Evolutionary conservation across 2,329 filamentous ascomycete genomes (phyloP).

Genomic region (Arthrocladium fulminans): DNA sequence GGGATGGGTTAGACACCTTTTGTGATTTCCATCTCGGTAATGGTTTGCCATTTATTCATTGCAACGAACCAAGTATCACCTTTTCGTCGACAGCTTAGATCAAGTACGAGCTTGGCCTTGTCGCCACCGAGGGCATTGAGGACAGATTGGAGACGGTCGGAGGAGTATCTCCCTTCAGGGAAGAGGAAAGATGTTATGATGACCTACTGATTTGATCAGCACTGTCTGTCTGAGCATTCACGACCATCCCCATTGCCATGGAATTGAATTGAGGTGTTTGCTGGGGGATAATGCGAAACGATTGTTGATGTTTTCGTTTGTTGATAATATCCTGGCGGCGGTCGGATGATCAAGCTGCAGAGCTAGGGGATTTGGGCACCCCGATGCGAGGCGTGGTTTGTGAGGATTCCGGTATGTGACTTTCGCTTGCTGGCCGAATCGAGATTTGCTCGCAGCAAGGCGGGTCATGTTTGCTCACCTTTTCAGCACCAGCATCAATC

Average conservation of each 20-base stretch:
- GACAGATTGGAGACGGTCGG: conserved; percentile 64
- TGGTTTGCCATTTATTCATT: conserved; percentile 98
- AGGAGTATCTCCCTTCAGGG: conserved; percentile 71
- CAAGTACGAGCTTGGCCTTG: conserved; percentile 77
- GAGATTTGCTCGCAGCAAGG: background rate
- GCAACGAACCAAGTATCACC: conserved; percentile 85
- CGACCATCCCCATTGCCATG: no score
- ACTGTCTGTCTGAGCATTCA: background rate
- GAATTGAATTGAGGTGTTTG: no score
- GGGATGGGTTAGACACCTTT: conserved; percentile 49
- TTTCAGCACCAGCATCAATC: conserved; percentile 81
- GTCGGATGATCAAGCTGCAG: no score
- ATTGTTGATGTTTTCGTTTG: no score
- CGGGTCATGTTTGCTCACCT: conserved; percentile 51
- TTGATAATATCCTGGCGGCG: no score
- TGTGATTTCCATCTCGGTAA: conserved; percentile 91
- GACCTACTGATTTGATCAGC: conserved; percentile 52
- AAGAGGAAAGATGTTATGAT: conserved; percentile 97
- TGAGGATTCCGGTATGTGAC: no score
- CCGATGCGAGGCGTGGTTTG: no score
- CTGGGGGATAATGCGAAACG: no score
- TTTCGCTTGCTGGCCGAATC: conserved; percentile 8
- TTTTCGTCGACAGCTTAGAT: conserved; percentile 78
- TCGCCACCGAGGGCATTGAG: conserved; percentile 64
- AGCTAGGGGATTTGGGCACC: no score